These are phyloP conservation scores for Austroboletus niveus DNA, from an alignment of 1,284 basidiomycete genomes.

Conservation along the genomic window DNA sequence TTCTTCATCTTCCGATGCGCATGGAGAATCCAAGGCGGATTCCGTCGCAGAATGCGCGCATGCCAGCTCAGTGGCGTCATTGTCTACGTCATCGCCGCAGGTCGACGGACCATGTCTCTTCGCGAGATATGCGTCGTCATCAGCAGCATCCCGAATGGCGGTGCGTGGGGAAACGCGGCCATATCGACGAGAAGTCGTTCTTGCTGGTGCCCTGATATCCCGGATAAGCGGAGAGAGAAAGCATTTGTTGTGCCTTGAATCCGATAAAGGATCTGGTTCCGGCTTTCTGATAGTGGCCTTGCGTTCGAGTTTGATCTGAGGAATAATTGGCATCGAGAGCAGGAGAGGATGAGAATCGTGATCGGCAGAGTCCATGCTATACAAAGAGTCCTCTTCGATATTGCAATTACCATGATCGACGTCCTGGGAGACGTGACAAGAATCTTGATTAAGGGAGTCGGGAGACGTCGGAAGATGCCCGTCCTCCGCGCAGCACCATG, in stretches of 20 bases:
- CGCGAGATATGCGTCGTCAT: not conserved
- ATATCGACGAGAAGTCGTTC: slow-evolving; percentile 21
- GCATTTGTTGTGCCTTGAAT: not conserved
- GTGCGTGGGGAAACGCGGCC: slow-evolving; percentile 7
- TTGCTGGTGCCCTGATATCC: slow-evolving; percentile 9
- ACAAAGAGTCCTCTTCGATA: slow-evolving; percentile 22
- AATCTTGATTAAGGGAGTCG: not conserved
- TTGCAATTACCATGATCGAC: not conserved
- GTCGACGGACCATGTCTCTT: not conserved
- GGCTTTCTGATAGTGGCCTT: slow-evolving; percentile 26
- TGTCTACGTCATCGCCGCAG: not conserved
- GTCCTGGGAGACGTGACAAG: not conserved
- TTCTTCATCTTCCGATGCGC: slow-evolving; percentile 8
- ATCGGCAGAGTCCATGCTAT: slow-evolving; percentile 29
- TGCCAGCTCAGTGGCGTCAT: not conserved
- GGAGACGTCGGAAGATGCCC: not conserved
- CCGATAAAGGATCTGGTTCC: not conserved
- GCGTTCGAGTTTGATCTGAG: slow-evolving; percentile 26
- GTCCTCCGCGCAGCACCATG: not conserved
- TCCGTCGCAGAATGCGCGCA: slow-evolving; percentile 15
- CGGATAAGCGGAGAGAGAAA: slow-evolving; percentile 21
- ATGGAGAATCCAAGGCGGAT: slow-evolving; percentile 3
- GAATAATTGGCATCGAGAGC: slow-evolving; percentile 31
- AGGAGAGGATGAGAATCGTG: slow-evolving; percentile 22
- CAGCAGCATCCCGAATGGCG: not conserved